These are phyloP conservation scores for Gyromitra esculenta DNA, from an alignment of 2,329 filamentous ascomycete species.

Conservation along the genomic window DNA sequence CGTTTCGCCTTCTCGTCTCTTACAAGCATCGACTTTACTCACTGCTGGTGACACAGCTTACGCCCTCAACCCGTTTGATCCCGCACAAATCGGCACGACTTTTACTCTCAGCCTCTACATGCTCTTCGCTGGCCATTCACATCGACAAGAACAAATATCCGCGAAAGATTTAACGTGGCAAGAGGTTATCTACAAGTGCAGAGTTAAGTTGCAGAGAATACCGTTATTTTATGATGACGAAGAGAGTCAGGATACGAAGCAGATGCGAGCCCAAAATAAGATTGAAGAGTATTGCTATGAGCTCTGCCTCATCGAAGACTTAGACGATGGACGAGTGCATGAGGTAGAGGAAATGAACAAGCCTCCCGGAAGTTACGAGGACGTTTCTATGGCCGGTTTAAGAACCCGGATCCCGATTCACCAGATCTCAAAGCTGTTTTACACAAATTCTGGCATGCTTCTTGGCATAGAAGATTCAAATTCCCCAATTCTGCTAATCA, in stretches of 20 bases:
- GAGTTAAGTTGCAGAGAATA: slow-evolving; percentile 79
- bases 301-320: slow-evolving; percentile 81
- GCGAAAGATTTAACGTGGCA: slow-evolving; percentile 81
- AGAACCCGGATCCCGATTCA: slow-evolving; percentile 75
- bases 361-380: slow-evolving; percentile 69
- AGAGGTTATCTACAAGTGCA: slow-evolving; percentile 92
- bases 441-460: slow-evolving; percentile 88
- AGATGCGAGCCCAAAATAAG: slow-evolving; percentile 66
- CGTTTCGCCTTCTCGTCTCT: slow-evolving; percentile 86
- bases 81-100: slow-evolving; percentile 84
- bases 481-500: slow-evolving; percentile 77
- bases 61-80: slow-evolving; percentile 69
- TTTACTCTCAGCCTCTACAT: slow-evolving; percentile 93
- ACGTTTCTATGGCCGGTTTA: slow-evolving; percentile 70
- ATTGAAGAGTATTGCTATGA: slow-evolving; percentile 79
- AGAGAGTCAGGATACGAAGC: slow-evolving; percentile 59
- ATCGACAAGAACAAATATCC: slow-evolving; percentile 55
- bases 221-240: slow-evolving; percentile 68
- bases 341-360: slow-evolving; percentile 70
- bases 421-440: slow-evolving; percentile 88
- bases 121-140: slow-evolving; percentile 81
- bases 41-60: slow-evolving; percentile 88
- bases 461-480: slow-evolving; percentile 82
- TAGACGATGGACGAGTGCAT: slow-evolving; percentile 76
- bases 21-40: slow-evolving; percentile 92